Base-by-base conservation (phyloP, 1,139 yeast species). In the Casaregolazyma lundiana region DNA sequence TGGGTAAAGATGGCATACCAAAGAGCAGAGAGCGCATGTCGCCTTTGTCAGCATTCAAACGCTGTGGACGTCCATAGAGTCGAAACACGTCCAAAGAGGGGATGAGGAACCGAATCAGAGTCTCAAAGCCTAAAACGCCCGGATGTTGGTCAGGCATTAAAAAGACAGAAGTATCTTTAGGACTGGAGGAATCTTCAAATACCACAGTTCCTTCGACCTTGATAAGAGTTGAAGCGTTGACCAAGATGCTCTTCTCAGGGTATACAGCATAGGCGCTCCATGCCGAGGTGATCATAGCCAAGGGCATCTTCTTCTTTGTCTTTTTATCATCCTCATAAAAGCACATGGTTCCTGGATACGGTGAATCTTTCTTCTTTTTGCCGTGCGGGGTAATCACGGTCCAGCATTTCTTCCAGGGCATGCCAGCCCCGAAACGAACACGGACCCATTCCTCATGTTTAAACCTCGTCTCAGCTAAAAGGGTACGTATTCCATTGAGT, bases 361-460 rank as follows among this genome's bases (percentile, higher is more conserved):
- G 56, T 60, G 70, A 47, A 63, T 68, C 59, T 64, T 71, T 55
- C 55, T 61, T 60, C 61, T 70, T 65, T 64, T 80, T 66, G 60
- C 69, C 57, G 30, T 56, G 63, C 6, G 96, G 97, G 51, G 90
- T 88, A 48, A 90, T 78, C n/a, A 89, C 96, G 1, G 95, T 92
- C 71, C 78, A 92, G 62, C 96, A 90, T 53, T 95, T 76, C 61
- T 84, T 86, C 97, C 97, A 92, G 1, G 97, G 96, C 95, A 88
- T 88, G 30, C 98, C 98, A 15, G 94, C 79, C 13, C 97, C 97
- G 65, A 90, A 90, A 54, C 97, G 74, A 20, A 92, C 95, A 65
- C 90, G 78, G 34, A 86, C 89, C 97, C 96, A 90, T 60, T 90
- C 96, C 64, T 88, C 96, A 61, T 88, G 95, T 51, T 79, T 81